Conservation (phyloP, 352 stramenopile genomes). For the Thalassiosira mediterranea region DNA sequence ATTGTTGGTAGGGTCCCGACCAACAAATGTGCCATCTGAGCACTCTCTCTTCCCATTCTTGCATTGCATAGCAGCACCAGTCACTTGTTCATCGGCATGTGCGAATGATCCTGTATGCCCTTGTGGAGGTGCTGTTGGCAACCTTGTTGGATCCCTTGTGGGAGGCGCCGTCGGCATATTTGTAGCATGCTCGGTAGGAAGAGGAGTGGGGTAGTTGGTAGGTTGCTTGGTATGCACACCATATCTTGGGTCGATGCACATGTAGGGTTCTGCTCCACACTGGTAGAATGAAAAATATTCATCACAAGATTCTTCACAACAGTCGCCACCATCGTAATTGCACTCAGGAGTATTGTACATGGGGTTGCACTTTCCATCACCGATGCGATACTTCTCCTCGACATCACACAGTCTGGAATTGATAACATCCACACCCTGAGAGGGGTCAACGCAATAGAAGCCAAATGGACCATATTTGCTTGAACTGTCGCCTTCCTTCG, state of each 20-base stretch:
- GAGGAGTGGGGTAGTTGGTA: conserved; percentile 4
- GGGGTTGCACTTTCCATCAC: conserved; percentile 46
- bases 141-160: conserved; percentile 2
- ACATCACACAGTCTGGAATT: conserved; percentile 34
- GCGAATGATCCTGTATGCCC: too few species aligned
- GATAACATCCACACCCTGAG: conserved; percentile 21
- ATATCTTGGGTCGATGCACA: conserved; percentile 32
- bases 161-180: conserved; percentile 2
- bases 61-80: conserved; percentile 6
- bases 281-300: conserved; percentile 29
- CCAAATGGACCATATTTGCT: conserved; percentile 44
- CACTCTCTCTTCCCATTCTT: neutral
- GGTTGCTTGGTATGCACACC: too few species aligned
- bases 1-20: conserved; percentile 6
- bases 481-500: conserved; percentile 34
- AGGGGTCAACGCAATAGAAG: conserved; percentile 51
- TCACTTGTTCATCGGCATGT: too few species aligned
- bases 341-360: conserved; percentile 56
- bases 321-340: conserved; percentile 58
- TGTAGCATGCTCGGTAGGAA: neutral
- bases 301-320: conserved; percentile 48
- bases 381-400: conserved; percentile 51
- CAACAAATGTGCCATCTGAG: conserved; percentile 5
- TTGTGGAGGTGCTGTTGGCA: neutral
- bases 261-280: conserved; percentile 28